Conservation (phyloP, 495 filamentous ascomycete species). For the Neurospora sp. region DNA sequence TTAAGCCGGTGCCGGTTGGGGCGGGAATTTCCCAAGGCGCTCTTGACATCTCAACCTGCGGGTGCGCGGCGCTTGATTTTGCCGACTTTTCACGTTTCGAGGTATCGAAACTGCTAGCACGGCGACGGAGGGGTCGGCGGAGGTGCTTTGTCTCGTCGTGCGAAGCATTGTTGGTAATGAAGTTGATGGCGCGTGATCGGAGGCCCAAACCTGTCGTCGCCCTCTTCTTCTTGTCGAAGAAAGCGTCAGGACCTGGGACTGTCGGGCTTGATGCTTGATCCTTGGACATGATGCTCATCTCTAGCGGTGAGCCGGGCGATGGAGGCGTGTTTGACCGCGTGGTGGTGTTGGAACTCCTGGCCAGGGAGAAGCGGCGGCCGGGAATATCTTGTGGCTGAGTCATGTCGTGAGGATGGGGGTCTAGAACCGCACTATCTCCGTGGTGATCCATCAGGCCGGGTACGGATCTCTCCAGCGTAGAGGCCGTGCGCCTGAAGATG, state of each 20-base stretch:
- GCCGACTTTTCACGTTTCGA: conserved; percentile 11
- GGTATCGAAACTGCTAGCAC: conserved; percentile 29
- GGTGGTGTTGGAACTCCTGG: conserved; percentile 35
- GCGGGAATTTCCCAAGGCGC: conserved; percentile 44
- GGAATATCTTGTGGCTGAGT: conserved; percentile 15
- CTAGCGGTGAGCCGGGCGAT: conserved; percentile 36
- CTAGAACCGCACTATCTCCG: conserved; percentile 8
- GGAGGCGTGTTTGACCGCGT: conserved; percentile 46
- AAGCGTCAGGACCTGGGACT: conserved; percentile 30
- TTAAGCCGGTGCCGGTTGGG: conserved; percentile 52
- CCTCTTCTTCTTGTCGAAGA: conserved; percentile 34
- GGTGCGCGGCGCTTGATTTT: neutral
- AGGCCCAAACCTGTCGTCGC: conserved; percentile 39
- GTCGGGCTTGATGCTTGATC: conserved; percentile 21
- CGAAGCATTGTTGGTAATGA: conserved; percentile 3
- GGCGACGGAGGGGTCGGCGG: conserved; percentile 14
- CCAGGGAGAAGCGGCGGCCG: conserved; percentile 36
- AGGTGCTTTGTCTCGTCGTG: conserved; percentile 4
- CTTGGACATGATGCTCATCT: conserved; percentile 21
- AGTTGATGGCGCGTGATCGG: conserved; percentile 27
- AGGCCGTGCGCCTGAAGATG: conserved; percentile 24
- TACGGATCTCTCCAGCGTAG: conserved; percentile 19
- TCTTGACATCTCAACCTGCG: conserved; percentile 21
- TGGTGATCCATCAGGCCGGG: conserved; percentile 5
- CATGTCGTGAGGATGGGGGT: conserved; percentile 13